These are phyloP conservation scores for Phytophthora tentaculata DNA, from an alignment of 352 stramenopile genomes.

Conservation along the genomic window DNA sequence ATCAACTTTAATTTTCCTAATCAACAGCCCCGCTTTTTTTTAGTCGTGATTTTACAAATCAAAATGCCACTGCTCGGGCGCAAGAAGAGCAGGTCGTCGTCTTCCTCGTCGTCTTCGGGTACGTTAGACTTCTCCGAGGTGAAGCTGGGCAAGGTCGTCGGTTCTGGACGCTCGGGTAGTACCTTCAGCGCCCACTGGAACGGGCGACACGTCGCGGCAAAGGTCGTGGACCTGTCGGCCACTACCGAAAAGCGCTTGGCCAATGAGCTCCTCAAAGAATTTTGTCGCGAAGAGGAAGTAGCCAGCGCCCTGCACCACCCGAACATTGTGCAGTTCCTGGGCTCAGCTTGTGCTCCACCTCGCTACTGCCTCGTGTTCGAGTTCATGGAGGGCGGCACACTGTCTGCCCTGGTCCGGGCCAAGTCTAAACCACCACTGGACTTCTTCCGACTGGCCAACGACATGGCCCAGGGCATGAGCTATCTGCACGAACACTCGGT, in stretches of 20 bases:
- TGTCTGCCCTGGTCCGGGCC: slow-evolving; percentile 52
- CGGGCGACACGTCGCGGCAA: slow-evolving; percentile 57
- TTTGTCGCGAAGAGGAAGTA: slow-evolving; percentile 62
- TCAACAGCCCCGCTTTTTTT: slow-evolving; percentile 6
- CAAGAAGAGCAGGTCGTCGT: slow-evolving; percentile 29
- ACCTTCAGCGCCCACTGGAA: slow-evolving; percentile 61
- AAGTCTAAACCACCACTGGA: slow-evolving; percentile 41
- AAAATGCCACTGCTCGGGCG: slow-evolving; percentile 28
- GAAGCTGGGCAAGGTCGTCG: slow-evolving; percentile 48
- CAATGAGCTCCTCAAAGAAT: slow-evolving; percentile 59
- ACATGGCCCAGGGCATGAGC: slow-evolving; percentile 78
- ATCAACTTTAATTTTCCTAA: neutral
- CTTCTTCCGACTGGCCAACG: slow-evolving; percentile 61
- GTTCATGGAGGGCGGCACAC: slow-evolving; percentile 68
- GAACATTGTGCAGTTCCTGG: slow-evolving; percentile 69
- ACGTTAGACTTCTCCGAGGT: slow-evolving; percentile 53
- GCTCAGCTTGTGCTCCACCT: slow-evolving; percentile 49
- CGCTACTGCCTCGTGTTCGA: slow-evolving; percentile 74
- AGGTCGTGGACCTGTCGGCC: slow-evolving; percentile 50
- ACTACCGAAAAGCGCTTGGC: slow-evolving; percentile 36
- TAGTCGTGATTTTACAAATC: slow-evolving; percentile 1
- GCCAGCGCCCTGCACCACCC: slow-evolving; percentile 60
- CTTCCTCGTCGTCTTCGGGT: slow-evolving; percentile 22
- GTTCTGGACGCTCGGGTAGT: slow-evolving; percentile 56
- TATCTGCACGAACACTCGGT: slow-evolving; percentile 91